These are phyloP conservation scores for Suillus bovinus DNA, from an alignment of 768 basidiomycete genomes.

Conservation along the genomic window DNA sequence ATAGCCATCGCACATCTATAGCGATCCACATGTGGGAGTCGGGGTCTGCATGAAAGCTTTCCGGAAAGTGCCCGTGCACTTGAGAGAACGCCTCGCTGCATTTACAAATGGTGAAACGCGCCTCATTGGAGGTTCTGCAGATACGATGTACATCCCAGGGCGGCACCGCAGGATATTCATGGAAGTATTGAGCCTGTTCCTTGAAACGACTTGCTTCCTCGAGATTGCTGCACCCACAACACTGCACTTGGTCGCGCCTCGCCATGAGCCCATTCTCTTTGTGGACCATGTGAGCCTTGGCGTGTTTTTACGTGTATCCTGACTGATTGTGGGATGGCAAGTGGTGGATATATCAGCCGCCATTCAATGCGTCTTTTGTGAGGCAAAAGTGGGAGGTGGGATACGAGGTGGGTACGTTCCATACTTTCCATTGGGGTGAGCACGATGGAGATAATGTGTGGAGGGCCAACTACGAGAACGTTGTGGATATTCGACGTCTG, in stretches of 20 bases:
- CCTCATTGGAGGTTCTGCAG: conserved; percentile 48
- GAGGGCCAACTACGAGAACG: conserved; percentile 34
- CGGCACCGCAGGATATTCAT: conserved; percentile 40
- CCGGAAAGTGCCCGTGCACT: conserved; percentile 31
- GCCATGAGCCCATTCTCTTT: conserved; percentile 41
- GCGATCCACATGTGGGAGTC: conserved; percentile 47
- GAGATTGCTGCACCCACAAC: conserved; percentile 50
- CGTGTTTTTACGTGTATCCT: neutral
- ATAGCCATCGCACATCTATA: conserved; percentile 5
- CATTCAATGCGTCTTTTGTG: conserved; percentile 47
- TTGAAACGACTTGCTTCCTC: conserved; percentile 49
- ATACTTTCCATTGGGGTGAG: conserved; percentile 53
- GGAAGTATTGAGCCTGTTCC: conserved; percentile 43
- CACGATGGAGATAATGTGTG: conserved; percentile 34
- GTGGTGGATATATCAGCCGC: conserved; percentile 52
- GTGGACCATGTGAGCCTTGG: conserved; percentile 44
- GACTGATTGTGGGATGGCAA: conserved; percentile 12
- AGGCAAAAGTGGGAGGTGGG: conserved; percentile 46
- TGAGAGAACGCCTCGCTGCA: conserved; percentile 40
- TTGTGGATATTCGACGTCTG: conserved; percentile 38
- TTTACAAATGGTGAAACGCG: conserved; percentile 36
- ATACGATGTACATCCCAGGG: conserved; percentile 51
- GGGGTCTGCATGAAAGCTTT: conserved; percentile 45
- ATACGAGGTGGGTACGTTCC: conserved; percentile 52
- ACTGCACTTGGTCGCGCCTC: conserved; percentile 43